Percentiles rank a stretch among this genome's conserved stretches.
These are phyloP conservation scores for Pseudocercospora eumusae DNA, from an alignment of 2,329 filamentous ascomycete genomes.

Conservation along the genomic window DNA sequence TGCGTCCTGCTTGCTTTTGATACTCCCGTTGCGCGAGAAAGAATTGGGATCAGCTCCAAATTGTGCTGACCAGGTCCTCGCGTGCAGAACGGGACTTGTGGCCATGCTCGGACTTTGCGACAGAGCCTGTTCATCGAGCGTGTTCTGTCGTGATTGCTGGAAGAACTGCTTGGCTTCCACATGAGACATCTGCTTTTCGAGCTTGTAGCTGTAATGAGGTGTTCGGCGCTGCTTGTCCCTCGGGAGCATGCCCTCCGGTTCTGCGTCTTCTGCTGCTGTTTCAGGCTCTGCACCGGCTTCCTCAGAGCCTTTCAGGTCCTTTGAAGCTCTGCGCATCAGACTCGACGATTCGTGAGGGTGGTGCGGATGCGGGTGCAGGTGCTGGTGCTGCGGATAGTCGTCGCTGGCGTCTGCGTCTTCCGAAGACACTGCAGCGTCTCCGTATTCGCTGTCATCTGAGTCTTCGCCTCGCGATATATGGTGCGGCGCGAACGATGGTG, in stretches of 20 bases:
- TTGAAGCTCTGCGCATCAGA: slow-evolving; percentile 32
- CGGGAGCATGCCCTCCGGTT: slow-evolving; percentile 44
- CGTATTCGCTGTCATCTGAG: slow-evolving; percentile 31
- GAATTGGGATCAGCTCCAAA: slow-evolving; percentile 42
- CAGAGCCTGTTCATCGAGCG: slow-evolving; percentile 40
- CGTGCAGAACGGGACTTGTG: slow-evolving; percentile 43
- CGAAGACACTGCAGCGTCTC: slow-evolving; percentile 26
- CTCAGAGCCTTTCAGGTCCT: slow-evolving; percentile 28
- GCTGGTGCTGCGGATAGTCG: slow-evolving; percentile 23
- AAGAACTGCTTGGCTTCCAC: slow-evolving; percentile 95
- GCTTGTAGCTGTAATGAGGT: slow-evolving; percentile 88
- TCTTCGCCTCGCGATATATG: slow-evolving; percentile 30
- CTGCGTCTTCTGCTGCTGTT: slow-evolving; percentile 28
- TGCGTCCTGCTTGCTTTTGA: slow-evolving; percentile 45
- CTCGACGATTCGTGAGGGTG: slow-evolving; percentile 32
- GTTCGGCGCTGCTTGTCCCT: slow-evolving; percentile 65
- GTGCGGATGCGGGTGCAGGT: too few relatives aligned
- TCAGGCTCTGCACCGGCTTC: slow-evolving; percentile 22
- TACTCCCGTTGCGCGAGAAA: slow-evolving; percentile 45
- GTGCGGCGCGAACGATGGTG: slow-evolving; percentile 32
- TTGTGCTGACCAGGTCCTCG: slow-evolving; percentile 48
- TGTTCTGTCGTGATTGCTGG: slow-evolving; percentile 76
- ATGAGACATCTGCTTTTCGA: slow-evolving; percentile 92
- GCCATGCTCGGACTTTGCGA: slow-evolving; percentile 38
- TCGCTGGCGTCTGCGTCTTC: slow-evolving; percentile 29